These are phyloP conservation scores for Mortierella sp. DNA, from an alignment of 371 early-diverging fungal genomes.

Conservation along the genomic window DNA sequence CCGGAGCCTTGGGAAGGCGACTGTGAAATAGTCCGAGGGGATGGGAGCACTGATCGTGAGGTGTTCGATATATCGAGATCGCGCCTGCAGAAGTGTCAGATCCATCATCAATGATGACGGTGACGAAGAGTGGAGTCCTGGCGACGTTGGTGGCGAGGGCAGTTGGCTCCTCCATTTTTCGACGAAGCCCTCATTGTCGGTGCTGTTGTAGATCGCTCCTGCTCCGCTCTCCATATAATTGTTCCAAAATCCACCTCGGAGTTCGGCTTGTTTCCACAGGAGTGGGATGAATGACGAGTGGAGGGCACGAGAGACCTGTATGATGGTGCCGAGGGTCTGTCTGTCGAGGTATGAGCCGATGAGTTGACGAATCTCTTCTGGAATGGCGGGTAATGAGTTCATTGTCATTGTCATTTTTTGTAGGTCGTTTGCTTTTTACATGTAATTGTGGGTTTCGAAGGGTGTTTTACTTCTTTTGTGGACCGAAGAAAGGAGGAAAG, in stretches of 20 bases:
- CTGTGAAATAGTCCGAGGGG: background rate
- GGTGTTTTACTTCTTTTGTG: background rate
- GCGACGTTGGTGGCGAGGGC: background rate
- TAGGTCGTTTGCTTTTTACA: background rate
- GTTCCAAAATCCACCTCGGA: background rate
- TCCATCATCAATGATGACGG: background rate
- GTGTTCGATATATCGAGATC: background rate
- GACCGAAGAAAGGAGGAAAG: background rate
- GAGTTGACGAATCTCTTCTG: slow-evolving; percentile 7
- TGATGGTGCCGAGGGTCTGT: background rate
- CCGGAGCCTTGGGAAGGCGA: background rate
- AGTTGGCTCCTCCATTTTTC: background rate
- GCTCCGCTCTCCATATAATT: background rate
- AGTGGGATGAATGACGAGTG: background rate
- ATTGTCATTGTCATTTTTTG: background rate
- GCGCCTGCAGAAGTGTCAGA: background rate
- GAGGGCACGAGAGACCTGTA: background rate
- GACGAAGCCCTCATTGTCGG: background rate
- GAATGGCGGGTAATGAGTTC: slow-evolving; percentile 1
- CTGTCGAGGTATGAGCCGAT: background rate
- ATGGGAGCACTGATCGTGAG: background rate
- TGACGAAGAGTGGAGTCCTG: too few relatives aligned
- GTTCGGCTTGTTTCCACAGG: background rate
- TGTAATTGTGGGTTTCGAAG: background rate
- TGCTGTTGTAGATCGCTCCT: background rate